Evolutionary conservation across 805 yeast genomes (phyloP).

Genomic region (Lipomyces kockii): DNA sequence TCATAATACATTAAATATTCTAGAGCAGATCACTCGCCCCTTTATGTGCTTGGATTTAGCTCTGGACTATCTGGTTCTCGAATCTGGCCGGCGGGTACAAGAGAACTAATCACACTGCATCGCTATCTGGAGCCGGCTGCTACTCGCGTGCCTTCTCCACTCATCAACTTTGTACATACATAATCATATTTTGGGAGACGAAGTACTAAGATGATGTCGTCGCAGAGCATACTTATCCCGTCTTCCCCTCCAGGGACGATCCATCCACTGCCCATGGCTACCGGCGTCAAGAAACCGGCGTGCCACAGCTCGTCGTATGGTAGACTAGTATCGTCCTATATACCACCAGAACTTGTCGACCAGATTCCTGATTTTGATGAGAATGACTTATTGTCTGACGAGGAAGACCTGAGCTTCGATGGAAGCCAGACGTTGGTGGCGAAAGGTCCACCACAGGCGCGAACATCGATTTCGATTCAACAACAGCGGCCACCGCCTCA

Average conservation of each 20-base stretch:
- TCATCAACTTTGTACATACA: neutral
- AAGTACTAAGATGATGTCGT: neutral
- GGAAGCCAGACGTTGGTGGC: neutral
- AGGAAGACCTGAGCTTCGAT: neutral
- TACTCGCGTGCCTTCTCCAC: neutral
- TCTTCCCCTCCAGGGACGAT: neutral
- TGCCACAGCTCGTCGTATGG: neutral
- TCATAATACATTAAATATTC: neutral
- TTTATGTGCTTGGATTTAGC: neutral
- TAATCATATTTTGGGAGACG: neutral
- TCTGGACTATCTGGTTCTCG: neutral
- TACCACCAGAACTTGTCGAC: neutral
- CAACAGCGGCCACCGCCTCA: neutral
- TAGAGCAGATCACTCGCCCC: neutral
- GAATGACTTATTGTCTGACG: constrained; percentile 6
- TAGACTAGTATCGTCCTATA: neutral
- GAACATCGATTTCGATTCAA: neutral
- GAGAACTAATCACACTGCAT: neutral
- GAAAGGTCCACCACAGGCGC: neutral
- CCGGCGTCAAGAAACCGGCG: neutral
- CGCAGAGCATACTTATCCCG: neutral
- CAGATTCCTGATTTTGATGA: constrained; percentile 5
- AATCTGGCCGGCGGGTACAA: neutral
- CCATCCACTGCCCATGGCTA: neutral
- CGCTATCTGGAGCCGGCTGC: neutral